These are phyloP conservation scores for Penicillium psychrosexuale DNA, from an alignment of 2,329 filamentous ascomycete genomes.

Conservation along the genomic window DNA sequence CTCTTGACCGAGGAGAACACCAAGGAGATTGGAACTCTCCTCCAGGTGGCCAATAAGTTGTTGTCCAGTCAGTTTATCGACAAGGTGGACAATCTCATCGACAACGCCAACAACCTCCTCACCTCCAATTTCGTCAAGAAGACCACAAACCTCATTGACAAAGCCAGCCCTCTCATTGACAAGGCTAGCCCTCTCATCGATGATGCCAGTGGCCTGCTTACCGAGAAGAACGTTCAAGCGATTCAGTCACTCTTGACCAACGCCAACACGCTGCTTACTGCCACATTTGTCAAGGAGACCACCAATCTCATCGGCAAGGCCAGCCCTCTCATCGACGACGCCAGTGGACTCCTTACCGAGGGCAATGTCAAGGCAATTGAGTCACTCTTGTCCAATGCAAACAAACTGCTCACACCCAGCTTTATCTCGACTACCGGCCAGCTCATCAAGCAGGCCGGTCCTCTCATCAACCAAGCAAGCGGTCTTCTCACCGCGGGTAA, in stretches of 20 bases:
- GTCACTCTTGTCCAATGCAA: conserved; percentile 28
- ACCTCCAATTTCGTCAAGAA: conserved; percentile 25
- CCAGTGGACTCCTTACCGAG: conserved; percentile 3
- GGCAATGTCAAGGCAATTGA: conserved; percentile 68
- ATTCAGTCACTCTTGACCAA: conserved; percentile 14
- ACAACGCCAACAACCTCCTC: conserved; percentile 27
- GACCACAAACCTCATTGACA: conserved; percentile 15
- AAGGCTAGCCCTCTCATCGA: conserved; percentile 18
- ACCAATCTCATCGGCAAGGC: conserved; percentile 12
- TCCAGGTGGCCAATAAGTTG: neutral
- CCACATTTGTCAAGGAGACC: conserved; percentile 21
- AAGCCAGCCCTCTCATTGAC: conserved; percentile 21
- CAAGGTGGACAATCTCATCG: conserved; percentile 8
- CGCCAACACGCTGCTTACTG: conserved; percentile 27
- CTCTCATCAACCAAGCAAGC: conserved; percentile 17
- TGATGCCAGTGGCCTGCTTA: neutral
- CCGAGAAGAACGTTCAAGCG: conserved; percentile 4
- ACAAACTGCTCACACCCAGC: too few species aligned
- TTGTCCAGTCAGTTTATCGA: conserved; percentile 8
- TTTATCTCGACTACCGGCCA: too few species aligned
- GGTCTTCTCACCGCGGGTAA: conserved; percentile 1
- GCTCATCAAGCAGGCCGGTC: neutral
- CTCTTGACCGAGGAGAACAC: conserved; percentile 21
- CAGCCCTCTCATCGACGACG: conserved; percentile 1
- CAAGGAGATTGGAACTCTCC: conserved; percentile 1